Evolutionary conservation across 1,284 basidiomycete species (phyloP).

Genomic region (Trichosporon asahii): DNA sequence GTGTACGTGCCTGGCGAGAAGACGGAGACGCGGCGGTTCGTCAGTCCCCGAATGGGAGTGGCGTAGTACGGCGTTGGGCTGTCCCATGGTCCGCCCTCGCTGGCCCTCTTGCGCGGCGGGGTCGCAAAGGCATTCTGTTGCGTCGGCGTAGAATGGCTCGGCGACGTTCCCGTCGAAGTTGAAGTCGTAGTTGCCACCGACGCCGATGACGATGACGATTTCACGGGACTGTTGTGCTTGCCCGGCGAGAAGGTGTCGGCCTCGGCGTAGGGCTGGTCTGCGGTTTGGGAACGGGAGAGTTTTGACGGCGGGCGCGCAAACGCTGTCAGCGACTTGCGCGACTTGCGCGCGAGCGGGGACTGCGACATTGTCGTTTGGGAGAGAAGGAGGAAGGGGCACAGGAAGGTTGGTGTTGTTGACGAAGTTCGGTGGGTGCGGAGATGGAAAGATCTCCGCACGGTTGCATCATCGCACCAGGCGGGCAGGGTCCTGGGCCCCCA

Average conservation of each 20-base stretch:
- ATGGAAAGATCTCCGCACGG: neutral
- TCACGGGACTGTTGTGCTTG: neutral
- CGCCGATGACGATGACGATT: neutral
- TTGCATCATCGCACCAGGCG: conserved; percentile 5
- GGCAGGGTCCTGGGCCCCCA: neutral
- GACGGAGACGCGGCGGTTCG: neutral
- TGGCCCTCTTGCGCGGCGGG: neutral
- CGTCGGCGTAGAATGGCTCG: neutral
- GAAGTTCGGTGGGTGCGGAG: neutral
- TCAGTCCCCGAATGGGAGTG: neutral
- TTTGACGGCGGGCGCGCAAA: conserved; percentile 43
- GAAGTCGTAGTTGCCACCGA: neutral
- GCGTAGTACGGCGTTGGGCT: neutral
- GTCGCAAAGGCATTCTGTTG: conserved; percentile 22
- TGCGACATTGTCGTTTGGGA: conserved; percentile 37
- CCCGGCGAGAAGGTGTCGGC: neutral
- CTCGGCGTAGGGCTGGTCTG: conserved; percentile 18
- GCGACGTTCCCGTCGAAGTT: neutral
- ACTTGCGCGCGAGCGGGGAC: conserved; percentile 41
- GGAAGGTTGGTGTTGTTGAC: neutral
- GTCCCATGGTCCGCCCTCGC: neutral
- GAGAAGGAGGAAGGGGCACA: neutral
- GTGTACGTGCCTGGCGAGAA: neutral
- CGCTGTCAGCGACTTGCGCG: conserved; percentile 37
- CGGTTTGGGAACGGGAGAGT: conserved; percentile 29